These are phyloP conservation scores for Lactarius psammicola DNA, from an alignment of 768 basidiomycete species.

Conservation along the genomic window DNA sequence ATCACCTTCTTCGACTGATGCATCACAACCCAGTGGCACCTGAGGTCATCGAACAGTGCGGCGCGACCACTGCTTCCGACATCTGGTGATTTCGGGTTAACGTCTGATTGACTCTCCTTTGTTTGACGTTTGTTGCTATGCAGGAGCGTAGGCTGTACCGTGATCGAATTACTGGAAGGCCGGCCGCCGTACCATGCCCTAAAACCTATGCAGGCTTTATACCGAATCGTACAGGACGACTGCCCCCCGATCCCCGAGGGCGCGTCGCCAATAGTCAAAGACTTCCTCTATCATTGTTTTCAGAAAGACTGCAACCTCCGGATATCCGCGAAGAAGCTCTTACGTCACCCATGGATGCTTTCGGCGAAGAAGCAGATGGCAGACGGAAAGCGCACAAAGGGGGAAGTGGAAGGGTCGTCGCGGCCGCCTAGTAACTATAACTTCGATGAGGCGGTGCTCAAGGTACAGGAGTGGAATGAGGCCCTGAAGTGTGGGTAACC, in stretches of 20 bases:
- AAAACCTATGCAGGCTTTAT: slow-evolving; percentile 97
- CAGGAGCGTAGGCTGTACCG: slow-evolving; percentile 93
- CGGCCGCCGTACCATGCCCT: slow-evolving; percentile 95
- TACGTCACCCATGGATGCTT: slow-evolving; percentile 96
- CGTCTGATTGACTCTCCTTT: neutral
- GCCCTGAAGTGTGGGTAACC: slow-evolving; percentile 75
- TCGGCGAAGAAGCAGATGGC: slow-evolving; percentile 75
- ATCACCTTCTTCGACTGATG: slow-evolving; percentile 6
- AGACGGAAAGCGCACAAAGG: slow-evolving; percentile 37
- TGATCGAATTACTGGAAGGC: slow-evolving; percentile 88
- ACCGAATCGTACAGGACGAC: slow-evolving; percentile 98
- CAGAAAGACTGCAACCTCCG: slow-evolving; percentile 97
- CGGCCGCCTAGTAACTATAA: slow-evolving; percentile 76
- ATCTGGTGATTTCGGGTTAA: slow-evolving; percentile 66
- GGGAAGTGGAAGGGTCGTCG: slow-evolving; percentile 38
- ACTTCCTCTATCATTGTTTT: slow-evolving; percentile 96
- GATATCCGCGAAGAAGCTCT: slow-evolving; percentile 88
- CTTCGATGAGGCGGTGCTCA: slow-evolving; percentile 90
- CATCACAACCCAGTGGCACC: slow-evolving; percentile 73
- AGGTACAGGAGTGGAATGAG: slow-evolving; percentile 99
- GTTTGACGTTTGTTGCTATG: slow-evolving; percentile 12
- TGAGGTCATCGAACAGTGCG: slow-evolving; percentile 97
- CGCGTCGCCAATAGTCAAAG: slow-evolving; percentile 91
- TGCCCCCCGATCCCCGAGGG: slow-evolving; percentile 96
- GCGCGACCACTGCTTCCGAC: slow-evolving; percentile 95